Evolutionary conservation across 1,139 yeast genomes (phyloP), one percentile per base, ranked within the genome.

Genomic region (Saccharomyces hybrid): DNA sequence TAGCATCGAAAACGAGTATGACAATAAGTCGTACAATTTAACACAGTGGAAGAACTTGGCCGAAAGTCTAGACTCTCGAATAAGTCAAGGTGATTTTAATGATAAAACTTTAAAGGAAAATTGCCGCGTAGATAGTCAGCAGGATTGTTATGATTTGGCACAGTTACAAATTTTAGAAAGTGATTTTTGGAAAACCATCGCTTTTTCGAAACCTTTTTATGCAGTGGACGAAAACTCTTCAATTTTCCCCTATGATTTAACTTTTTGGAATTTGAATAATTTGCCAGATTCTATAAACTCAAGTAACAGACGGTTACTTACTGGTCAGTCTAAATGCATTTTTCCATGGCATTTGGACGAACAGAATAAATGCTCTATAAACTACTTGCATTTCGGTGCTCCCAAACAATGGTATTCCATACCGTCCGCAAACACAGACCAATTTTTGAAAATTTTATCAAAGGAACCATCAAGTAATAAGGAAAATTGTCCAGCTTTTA

Each of bases 331-430:
- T 95, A 87, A 87, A 67, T 88, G 93, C 0, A 81, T 91, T 0
- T 88, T 88, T 70, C 82, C 95, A 2, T 88, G 96, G 96, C 96
- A 88, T 66, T 73, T 87, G 54, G 96, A 88, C 64, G 96, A 88
- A 67, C 91, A 87, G 72, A 95, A 88, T 67, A 74, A 88, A 48
- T 86, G 86, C 60, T 85, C 91, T 6, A 87, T 88, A 64, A 88
- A 88, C 67, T 88, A 87, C 62, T 69, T 87, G 31, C 95, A 88
- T 67, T 88, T 87, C 66, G 96, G 96, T 0, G 93, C 95, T 0
- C 95, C 96, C 0, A 88, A 88, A 63, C 95, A 87, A 64, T 88
- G 96, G 96, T 88, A 88, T 67, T 80, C 90, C 9, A 86, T 88
- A 6, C 87, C 95, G 6, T 38, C 25, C 13, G 9, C 25, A 5